Base-by-base conservation (phyloP, 768 basidiomycete species). In the Hypholoma fasciculare region DNA sequence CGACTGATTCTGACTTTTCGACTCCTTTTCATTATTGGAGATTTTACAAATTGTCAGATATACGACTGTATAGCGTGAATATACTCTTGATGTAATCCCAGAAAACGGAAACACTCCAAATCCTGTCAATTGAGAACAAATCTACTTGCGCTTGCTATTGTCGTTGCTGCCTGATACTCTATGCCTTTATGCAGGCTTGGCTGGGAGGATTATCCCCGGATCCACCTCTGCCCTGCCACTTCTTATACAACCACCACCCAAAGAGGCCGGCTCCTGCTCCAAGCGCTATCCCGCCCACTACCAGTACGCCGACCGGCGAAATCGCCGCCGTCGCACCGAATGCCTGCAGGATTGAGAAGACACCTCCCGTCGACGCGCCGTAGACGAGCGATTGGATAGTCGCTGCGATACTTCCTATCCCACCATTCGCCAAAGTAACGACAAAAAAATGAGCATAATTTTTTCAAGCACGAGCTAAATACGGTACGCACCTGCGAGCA, bases 401-500 rank as follows among this genome's bases (percentile, higher is more conserved):
- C 3, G 59, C 59, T 8, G 61, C 59, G 2, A 65, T 11, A 8
- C 56, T 56, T 5, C 58, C 60, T 64, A 36, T 4, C 16, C 1
- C 8, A 23, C 14, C 7, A 9, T 7, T 16, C 11, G 48, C 0
- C 19, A 7, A 13, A 8, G 26, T 7, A 34, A 36, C 4, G 20
- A 8, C 14, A 17, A 27, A 42, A 7, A 8, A 26, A 46, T 4
- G 17, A 37, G 4, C 0, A 34, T 34, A n/a, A n/a, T n/a, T n/a
- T n/a, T n/a, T n/a, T n/a, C n/a, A n/a, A n/a, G n/a, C n/a, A n/a
- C n/a, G n/a, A n/a, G n/a, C n/a, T n/a, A n/a, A n/a, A n/a, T n/a
- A 23, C 23, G 23, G 23, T 13, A 47, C 54, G 20, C 11, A 64
- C 63, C 63, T 52, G 52, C 53, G 16, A 54, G 19, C 20, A 65